Evolutionary conservation across 2,329 filamentous ascomycete genomes (phyloP).

Genomic region (Penicillium sp.): DNA sequence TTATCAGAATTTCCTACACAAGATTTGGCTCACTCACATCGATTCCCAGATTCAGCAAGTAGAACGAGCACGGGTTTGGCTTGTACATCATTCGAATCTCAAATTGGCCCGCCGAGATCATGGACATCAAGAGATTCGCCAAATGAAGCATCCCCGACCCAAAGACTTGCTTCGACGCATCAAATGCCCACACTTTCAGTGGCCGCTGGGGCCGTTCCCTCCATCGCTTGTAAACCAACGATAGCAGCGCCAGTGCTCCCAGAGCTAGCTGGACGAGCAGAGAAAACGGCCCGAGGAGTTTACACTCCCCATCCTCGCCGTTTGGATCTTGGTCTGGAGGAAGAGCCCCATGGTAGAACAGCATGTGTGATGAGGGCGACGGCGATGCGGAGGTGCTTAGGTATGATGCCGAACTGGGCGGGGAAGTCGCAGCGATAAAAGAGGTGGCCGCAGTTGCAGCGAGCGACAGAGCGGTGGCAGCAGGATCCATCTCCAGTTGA

Average conservation of each 20-base stretch:
- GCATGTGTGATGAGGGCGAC: constrained; percentile 23
- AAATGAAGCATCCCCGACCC: constrained; percentile 89
- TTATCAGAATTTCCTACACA: background rate
- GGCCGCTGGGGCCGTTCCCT: constrained; percentile 89
- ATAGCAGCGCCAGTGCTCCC: constrained; percentile 79
- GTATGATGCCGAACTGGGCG: constrained; percentile 10
- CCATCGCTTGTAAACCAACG: constrained; percentile 92
- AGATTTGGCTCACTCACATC: constrained; percentile 71
- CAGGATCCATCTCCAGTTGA: constrained; percentile 16
- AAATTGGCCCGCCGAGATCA: constrained; percentile 89
- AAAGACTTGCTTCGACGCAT: constrained; percentile 96
- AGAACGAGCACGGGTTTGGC: constrained; percentile 96
- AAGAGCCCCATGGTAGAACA: constrained; percentile 29
- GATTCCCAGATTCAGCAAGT: constrained; percentile 90
- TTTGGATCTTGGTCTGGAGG: constrained; percentile 39
- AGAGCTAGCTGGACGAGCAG: constrained; percentile 87
- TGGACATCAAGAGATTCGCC: constrained; percentile 93
- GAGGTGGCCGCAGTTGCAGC: constrained; percentile 24
- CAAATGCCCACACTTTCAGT: constrained; percentile 96
- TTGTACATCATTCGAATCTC: constrained; percentile 58
- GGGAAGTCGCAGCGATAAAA: constrained; percentile 20
- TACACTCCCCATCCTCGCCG: constrained; percentile 74
- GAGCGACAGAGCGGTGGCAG: constrained; percentile 21
- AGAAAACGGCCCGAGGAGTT: constrained; percentile 87
- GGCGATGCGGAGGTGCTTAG: constrained; percentile 25